Evolutionary conservation across 305 asterid genomes (phyloP), one percentile per base, ranked within the genome.

Genomic region (Fraxinus paxiana): DNA sequence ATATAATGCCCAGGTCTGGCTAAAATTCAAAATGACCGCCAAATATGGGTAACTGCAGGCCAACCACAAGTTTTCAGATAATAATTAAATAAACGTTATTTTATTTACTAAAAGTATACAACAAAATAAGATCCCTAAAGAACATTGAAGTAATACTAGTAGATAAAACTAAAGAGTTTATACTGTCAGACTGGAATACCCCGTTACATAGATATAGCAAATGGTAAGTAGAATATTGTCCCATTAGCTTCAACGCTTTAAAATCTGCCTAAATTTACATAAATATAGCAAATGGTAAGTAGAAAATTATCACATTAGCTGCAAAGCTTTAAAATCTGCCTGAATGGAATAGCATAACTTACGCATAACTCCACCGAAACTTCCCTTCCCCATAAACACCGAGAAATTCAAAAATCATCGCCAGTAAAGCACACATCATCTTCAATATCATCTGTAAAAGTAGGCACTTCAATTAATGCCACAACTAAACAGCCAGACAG

Each of bases 1-100:
- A 90, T 93, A 93, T 77, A 95, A 86, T 77, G 98, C 98, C 98
- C 98, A 93, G 6, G 97, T 91, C 93, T 95, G 98, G 89, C 98
- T 93, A 88, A 95, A 95, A 87, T 95, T 95, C 82, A 93, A 92
- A 83, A 95, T 92, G 74, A 93, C 92, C 7, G 98, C 96, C 83
- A 95, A 86, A 87, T 95, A 95, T 35, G 98, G 98, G 87, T 95
- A 93, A 73, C 98, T 93, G 98, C 97, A 91, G 78, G 81, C 77
- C 75, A 24, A 82, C 0, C 70, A 79, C 41, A 74, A 30, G 79
- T 35, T 76, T 38, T 79, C 48, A 83, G 82, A 76, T 81, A 26
- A 79, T 75, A 65, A 38, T 41, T 54, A 46, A 80, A 31, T 24
- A 41, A 38, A 3, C 0, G 0, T 30, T 20, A 37, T 3, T 22